Conservation (phyloP, 495 filamentous ascomycete genomes). For the Cetradonia linearis region DNA sequence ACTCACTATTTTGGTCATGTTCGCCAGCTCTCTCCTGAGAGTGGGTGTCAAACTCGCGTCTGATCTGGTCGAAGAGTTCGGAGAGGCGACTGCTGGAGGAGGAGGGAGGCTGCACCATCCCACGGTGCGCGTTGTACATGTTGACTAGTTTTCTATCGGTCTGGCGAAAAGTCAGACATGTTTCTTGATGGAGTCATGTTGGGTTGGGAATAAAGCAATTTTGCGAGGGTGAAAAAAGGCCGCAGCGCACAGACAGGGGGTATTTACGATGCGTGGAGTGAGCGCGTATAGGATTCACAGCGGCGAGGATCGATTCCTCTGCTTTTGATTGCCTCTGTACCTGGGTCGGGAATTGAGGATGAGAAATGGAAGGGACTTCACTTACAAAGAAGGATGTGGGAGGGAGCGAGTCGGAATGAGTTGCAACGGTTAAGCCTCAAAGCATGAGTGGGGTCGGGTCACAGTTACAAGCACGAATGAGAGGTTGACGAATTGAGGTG, state of each 20-base stretch:
- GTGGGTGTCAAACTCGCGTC: conserved; percentile 81
- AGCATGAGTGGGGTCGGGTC: conserved; percentile 2
- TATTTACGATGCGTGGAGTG: conserved; percentile 16
- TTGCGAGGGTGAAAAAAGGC: conserved; percentile 16
- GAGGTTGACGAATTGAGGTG: background rate
- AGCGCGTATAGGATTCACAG: conserved; percentile 18
- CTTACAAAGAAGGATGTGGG: background rate
- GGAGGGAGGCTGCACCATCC: conserved; percentile 58
- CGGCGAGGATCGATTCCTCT: background rate
- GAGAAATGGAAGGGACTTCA: background rate
- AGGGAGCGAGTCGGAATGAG: background rate
- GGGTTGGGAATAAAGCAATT: conserved; percentile 5
- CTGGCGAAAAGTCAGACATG: conserved; percentile 9
- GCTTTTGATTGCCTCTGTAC: background rate
- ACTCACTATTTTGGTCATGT: conserved; percentile 85
- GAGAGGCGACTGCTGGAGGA: conserved; percentile 58
- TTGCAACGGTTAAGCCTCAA: conserved; percentile 3
- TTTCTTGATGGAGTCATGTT: background rate
- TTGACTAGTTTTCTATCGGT: conserved; percentile 23
- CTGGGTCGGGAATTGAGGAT: background rate
- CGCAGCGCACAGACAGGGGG: conserved; percentile 21
- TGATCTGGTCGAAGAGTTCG: conserved; percentile 83
- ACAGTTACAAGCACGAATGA: background rate
- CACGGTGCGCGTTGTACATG: conserved; percentile 89
- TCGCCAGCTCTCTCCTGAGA: conserved; percentile 57